Evolutionary conservation across 768 basidiomycete genomes (phyloP), one percentile per base, ranked within the genome.

Genomic region (Porphyrellus cyaneotinctus): DNA sequence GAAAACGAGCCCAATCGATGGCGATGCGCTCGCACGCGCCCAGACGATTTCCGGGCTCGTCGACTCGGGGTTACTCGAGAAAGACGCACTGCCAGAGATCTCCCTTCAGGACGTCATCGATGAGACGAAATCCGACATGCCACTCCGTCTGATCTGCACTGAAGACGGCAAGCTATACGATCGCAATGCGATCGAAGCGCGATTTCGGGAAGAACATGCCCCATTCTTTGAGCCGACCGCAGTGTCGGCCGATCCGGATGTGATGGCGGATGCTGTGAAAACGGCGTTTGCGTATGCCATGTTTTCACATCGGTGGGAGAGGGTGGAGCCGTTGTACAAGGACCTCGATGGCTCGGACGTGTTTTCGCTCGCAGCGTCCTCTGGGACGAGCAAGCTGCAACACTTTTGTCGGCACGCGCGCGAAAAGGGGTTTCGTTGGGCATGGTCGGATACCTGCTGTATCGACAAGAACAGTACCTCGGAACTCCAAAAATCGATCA

Each of bases 401-500:
- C 41, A 52, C 1, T 66, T 64, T 52, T 64, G 58, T 42, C 49
- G 48, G 9, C 35, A 46, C 3, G 61, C 64, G 6, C 54, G 59
- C 22, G 56, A 58, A 44, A 41, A 43, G 6, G 64, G 64, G 10
- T 59, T 57, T 50, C 52, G 52, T 9, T 67, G 62, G 56, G 68
- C 60, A 3, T 69, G 67, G 66, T 59, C 57, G 0, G 67, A 69
- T 15, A 67, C 68, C 0, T 65, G 58, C 8, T 68, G 66, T 37
- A 65, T 69, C 42, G 63, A 68, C 43, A 67, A 65, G 35, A 43
- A 36, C 45, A 68, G 66, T 18, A 67, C 64, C 35, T 48, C 61
- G 3, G 68, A 68, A 15, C 59, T 68, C 42, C 51, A 61, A 51
- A 61, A 67, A 42, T 65, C 68, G 22, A 63, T 68, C 47, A 52